These are phyloP conservation scores for Chrysanthemum seticuspe DNA, from an alignment of 129 eudicot species.

Conservation along the genomic window DNA sequence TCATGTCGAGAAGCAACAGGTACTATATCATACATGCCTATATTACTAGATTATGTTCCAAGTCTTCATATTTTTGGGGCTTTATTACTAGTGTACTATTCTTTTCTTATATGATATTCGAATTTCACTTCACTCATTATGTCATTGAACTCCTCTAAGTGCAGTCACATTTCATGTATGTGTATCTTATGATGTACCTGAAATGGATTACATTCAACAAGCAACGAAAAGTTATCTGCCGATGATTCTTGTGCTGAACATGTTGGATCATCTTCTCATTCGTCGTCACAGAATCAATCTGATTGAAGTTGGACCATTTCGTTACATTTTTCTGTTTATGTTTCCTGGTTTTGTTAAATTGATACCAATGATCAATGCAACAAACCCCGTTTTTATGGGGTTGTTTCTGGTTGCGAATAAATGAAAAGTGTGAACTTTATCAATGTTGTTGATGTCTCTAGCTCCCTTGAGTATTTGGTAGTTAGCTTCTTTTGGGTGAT, in stretches of 20 bases:
- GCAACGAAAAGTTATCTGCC: slow-evolving; percentile 12
- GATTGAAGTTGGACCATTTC: slow-evolving; percentile 28
- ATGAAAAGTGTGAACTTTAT: slow-evolving; percentile 7
- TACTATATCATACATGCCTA: slow-evolving; percentile 20
- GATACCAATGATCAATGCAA: slow-evolving; percentile 20
- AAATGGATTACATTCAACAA: not conserved
- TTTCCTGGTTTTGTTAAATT: slow-evolving; percentile 7
- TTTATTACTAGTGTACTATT: not conserved
- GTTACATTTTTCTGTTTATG: not conserved
- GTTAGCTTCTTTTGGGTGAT: slow-evolving; percentile 22
- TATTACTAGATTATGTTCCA: not conserved
- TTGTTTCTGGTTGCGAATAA: slow-evolving; percentile 12
- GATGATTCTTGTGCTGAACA: slow-evolving; percentile 31
- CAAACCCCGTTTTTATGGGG: slow-evolving; percentile 19
- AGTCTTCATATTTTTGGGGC: not conserved
- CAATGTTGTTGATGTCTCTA: slow-evolving; percentile 8
- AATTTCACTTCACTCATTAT: slow-evolving; percentile 1
- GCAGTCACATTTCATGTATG: not conserved
- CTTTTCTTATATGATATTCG: not conserved
- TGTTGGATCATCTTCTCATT: slow-evolving; percentile 30
- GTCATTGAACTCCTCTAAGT: not conserved
- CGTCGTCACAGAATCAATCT: slow-evolving; percentile 31
- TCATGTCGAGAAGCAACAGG: slow-evolving; percentile 98
- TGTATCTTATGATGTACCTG: not conserved
- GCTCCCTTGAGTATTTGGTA: not conserved